Base-by-base conservation (phyloP, 2,329 filamentous ascomycete genomes). In the Beauveria sp. region DNA sequence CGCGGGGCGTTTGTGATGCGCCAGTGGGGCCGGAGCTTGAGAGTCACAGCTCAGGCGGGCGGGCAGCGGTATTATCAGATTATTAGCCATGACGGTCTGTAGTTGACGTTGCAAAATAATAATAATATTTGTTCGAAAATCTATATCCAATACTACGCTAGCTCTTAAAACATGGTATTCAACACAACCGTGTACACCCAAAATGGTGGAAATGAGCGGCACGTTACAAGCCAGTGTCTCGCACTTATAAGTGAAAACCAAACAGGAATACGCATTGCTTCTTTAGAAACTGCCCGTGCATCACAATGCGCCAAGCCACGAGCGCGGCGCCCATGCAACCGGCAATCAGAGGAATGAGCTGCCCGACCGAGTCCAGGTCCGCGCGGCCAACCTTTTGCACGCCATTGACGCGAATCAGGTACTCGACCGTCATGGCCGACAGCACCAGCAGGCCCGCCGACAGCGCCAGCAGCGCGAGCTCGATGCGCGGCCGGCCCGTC, bases 281-380 rank as follows among this genome's bases (percentile, higher is more conserved):
- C 46, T 49, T 61, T 26, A 64, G 20, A 24, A 67, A 52, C 60
- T 66, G 47, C 12, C 65, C 52, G 24, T 65, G 61, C 16, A 52
- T 45, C n/a, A 68, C 18, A 18, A 68, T 54, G 30, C 62, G 65
- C 67, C 67, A 68, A 2, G 65, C 22, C 12, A 61, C 61, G 56
- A 68, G 34, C 16, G 54, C 61, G 3, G 58, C 63, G 1, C 63
- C 66, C 62, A 67, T 14, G 12, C 46, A 60, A 18, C 67, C 67
- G 7, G 65, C 66, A n/a, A 69, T 58, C 46, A 69, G 60, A 12
- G 67, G 67, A 34, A 69, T 68, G 24, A 68, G 30, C 63, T 69
- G 67, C 9, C 65, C 67, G 40, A 68, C 67, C 10, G 62, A 64
- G 9, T 43, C 57, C 14, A 67, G 60, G 3, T 63, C 45, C 0